Base-by-base conservation (phyloP, 2,329 filamentous ascomycete species). In the Bipolaris bicolor region DNA sequence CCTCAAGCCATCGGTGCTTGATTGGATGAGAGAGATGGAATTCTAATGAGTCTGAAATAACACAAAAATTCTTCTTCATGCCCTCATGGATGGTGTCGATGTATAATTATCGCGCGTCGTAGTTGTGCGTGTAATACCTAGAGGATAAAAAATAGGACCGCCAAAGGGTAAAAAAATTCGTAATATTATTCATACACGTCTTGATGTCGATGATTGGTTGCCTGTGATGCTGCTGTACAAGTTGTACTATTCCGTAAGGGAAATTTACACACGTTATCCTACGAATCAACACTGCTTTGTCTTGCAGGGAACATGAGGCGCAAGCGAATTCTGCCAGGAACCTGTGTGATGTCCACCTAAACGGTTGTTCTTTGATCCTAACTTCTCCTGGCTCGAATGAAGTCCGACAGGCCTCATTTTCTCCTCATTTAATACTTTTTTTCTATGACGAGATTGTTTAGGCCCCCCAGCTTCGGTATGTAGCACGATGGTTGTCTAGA, bases 1-100 rank as follows among this genome's bases (percentile, higher is more conserved):
- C 75, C 75, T 9, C 75, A 76, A 63, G 71, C 74, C 47, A 72
- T 77, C 52, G 71, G 70, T 13, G 66, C 64, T 18, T 72, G 43
- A 31, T 3, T 9, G 24, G 15, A 18, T 7, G 40, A 3, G 7
- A 43, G n/a, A 15, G 40, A n/a, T 16, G 40, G 13, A 9, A 5
- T 2, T 43, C 5, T 43, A n/a, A 26, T 22, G 13, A 34, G 11
- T n/a, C n/a, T 22, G 11, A 18, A 47, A 24, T 2, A 24, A 13
- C 13, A n/a, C 13, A 47, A 36, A 11, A 3, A 22, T 3, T 24
- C 44, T 22, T 16, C 3, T 9, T 26, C 15, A 7, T 43, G 15
- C 13, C 40, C 22, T 13, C 13, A 13, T 16, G 24, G 2, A 43
- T 9, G 7, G 9, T 24, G 10, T 26, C 10, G 22, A 18, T 18